Evolutionary conservation across 176 grass and related monocot genomes (phyloP).

Genomic region (Dendrocalamus sinicus): DNA sequence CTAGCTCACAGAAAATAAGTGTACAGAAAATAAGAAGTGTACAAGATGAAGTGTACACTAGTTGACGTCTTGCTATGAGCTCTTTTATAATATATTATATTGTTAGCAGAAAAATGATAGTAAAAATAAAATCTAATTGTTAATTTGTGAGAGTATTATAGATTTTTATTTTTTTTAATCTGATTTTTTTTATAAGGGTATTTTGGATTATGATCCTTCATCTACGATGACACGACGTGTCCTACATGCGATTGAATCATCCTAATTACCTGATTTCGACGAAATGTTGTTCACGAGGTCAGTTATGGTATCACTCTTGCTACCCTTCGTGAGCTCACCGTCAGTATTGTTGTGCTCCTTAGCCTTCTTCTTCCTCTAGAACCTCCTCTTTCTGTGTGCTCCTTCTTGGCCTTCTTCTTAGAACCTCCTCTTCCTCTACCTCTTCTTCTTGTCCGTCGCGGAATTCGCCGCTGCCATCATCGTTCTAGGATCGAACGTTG

Average conservation of each 20-base stretch:
- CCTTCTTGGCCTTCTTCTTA: slow-evolving; percentile 55
- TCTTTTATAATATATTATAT: too few species aligned
- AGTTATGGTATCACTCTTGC: slow-evolving; percentile 33
- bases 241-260: not conserved
- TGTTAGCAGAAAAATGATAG: too few species aligned
- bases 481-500: slow-evolving; percentile 12
- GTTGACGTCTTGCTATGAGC: too few species aligned
- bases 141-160: too few species aligned
- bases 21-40: too few species aligned
- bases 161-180: too few species aligned
- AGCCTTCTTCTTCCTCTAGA: slow-evolving; percentile 60
- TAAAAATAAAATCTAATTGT: too few species aligned
- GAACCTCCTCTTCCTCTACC: slow-evolving; percentile 52
- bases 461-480: not conserved
- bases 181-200: too few species aligned
- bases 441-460: slow-evolving; percentile 40
- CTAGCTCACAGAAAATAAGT: too few species aligned
- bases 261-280: slow-evolving; percentile 47
- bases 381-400: slow-evolving; percentile 40
- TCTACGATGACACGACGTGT: not conserved
- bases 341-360: not conserved
- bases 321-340: slow-evolving; percentile 9
- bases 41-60: too few species aligned
- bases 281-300: slow-evolving; percentile 70
- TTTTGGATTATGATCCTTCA: not conserved